Evolutionary conservation across 768 basidiomycete genomes (phyloP), one percentile per base, ranked within the genome.

Genomic region (Tylopilus plumbeoviolaceoides): DNA sequence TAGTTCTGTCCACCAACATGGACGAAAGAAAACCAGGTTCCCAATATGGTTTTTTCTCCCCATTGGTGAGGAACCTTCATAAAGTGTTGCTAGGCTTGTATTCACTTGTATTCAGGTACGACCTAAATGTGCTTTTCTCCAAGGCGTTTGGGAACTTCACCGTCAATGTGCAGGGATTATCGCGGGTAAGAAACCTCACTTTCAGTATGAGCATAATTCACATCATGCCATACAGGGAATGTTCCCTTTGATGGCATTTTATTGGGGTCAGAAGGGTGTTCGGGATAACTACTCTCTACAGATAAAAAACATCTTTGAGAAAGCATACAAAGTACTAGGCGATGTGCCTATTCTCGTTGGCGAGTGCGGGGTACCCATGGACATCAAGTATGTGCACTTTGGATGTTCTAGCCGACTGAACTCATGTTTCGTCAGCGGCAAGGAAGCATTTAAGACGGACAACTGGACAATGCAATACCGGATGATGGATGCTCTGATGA

Each of bases 351-450:
- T 92, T 38, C 70, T 98, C 12, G 80, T 99, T 53, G 95, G 95
- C 18, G 95, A 99, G 69, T 91, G 88, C 57, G 95, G 95, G 28
- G 78, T 98, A 20, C 95, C 95, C 1, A 95, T 98, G 87, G 97
- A 99, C 61, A 83, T 97, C 79, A 98, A 99, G 93, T 94, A 61
- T 40, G 87, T 73, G 3, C 17, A 28, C 11, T 35, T 40, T 47
- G 36, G 21, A 15, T 46, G 17, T 43, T 31, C 30, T 31, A 39
- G 17, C 1, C 23, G 12, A 41, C 17, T 31, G 6, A 35, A 0
- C 49, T 59, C 23, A 48, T 21, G 15, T 23, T 25, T 48, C 52
- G 27, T 25, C 11, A 94, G 92, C 66, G 72, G 81, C 36, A 80
- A 80, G 47, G 79, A 82, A 57, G 90, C 91, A 0, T 88, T 95